These are phyloP conservation scores for Bacterosira constricta DNA, from an alignment of 108 stramenopile species.

Conservation along the genomic window DNA sequence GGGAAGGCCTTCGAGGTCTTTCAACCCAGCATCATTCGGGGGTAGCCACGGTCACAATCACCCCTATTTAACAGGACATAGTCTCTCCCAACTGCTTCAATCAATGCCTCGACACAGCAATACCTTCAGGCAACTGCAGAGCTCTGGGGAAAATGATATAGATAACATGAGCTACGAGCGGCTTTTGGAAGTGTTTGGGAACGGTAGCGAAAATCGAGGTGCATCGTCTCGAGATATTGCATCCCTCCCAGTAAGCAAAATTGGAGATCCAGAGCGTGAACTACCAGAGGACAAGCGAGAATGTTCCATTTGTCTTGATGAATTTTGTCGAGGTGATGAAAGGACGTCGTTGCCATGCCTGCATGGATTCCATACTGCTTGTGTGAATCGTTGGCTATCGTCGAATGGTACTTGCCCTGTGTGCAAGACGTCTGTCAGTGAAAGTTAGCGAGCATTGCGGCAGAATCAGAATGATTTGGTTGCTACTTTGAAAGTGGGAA, in stretches of 20 bases:
- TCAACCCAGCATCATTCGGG: too few relatives aligned
- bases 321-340: conserved; percentile 70
- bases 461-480: too few relatives aligned
- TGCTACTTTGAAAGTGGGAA: too few relatives aligned
- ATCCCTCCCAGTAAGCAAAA: conserved; percentile 44
- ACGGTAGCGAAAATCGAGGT: conserved; percentile 71
- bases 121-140: neutral
- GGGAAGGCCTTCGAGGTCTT: neutral
- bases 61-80: neutral
- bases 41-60: too few relatives aligned
- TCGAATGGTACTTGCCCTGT: conserved; percentile 74
- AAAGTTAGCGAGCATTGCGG: too few relatives aligned
- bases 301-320: conserved; percentile 84
- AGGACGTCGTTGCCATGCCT: conserved; percentile 81
- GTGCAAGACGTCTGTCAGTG: conserved; percentile 54
- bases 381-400: conserved; percentile 80
- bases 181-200: conserved; percentile 61
- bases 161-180: conserved; percentile 69
- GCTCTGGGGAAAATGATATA: conserved; percentile 5
- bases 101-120: neutral
- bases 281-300: conserved; percentile 60
- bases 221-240: conserved; percentile 52
- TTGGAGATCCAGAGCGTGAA: conserved; percentile 26
- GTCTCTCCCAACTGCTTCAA: neutral
- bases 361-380: conserved; percentile 85